phyloP scores from a whole-genome alignment of 306 rosid genomes.

The Cicer bijugum region DNA sequence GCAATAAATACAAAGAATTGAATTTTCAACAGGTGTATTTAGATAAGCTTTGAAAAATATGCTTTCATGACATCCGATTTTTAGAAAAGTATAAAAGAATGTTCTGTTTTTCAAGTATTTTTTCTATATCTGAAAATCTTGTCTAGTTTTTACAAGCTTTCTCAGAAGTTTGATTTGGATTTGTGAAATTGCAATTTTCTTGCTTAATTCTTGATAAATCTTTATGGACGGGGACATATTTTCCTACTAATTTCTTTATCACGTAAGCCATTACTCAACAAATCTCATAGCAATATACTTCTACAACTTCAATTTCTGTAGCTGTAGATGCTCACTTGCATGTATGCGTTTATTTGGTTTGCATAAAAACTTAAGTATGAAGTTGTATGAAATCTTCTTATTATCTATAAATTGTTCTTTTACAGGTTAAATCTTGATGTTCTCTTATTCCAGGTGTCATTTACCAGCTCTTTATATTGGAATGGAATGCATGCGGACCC shows the following conservation, averaged over 20 bases:
- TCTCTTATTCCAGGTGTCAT: slow-evolving; percentile 96
- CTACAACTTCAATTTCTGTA: slow-evolving; percentile 24
- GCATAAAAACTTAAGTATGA: neutral
- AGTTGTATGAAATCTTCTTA: slow-evolving; percentile 50
- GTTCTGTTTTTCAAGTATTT: too few relatives aligned
- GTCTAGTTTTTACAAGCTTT: too few relatives aligned
- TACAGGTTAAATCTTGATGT: slow-evolving; percentile 68
- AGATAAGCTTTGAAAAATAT: too few relatives aligned
- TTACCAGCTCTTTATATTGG: slow-evolving; percentile 96
- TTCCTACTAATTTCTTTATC: slow-evolving; percentile 9
- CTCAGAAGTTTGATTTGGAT: neutral
- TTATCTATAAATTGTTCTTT: slow-evolving; percentile 57
- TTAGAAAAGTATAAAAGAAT: too few relatives aligned
- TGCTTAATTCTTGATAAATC: slow-evolving; percentile 2
- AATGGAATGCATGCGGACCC: slow-evolving; percentile 99
- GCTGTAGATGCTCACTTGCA: slow-evolving; percentile 23
- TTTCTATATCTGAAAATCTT: too few relatives aligned
- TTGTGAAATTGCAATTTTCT: neutral
- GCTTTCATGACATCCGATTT: too few relatives aligned
- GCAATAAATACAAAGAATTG: too few relatives aligned
- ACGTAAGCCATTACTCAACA: neutral
- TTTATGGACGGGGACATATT: neutral
- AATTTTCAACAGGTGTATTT: too few relatives aligned
- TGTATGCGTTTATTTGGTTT: slow-evolving; percentile 16
- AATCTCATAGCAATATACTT: slow-evolving; percentile 4